These are phyloP conservation scores for Chlorella ohadii DNA, from an alignment of 139 green algal genomes.

Conservation along the genomic window DNA sequence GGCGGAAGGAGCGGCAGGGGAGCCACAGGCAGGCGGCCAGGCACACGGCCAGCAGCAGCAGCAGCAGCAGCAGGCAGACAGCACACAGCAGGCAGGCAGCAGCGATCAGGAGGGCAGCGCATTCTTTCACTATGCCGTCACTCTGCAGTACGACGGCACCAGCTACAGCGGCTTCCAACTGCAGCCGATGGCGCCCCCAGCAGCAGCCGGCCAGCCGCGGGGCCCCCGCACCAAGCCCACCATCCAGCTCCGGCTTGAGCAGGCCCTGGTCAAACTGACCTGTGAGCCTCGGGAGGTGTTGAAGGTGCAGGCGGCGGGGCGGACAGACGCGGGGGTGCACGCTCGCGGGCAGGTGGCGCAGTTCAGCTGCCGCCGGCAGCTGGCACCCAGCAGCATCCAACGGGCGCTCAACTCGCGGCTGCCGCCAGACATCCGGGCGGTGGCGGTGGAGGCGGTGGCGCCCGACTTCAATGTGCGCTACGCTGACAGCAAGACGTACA, in stretches of 20 bases:
- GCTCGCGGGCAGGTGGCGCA: constrained; percentile 73
- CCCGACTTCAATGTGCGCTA: constrained; percentile 77
- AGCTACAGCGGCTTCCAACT: constrained; percentile 61
- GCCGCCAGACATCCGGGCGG: constrained; percentile 63
- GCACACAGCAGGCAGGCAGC: neutral
- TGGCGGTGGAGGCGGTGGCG: constrained; percentile 46
- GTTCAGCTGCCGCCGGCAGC: constrained; percentile 50
- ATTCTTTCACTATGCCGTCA: constrained; percentile 26
- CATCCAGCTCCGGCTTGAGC: constrained; percentile 67
- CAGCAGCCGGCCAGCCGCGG: neutral
- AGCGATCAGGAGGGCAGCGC: no score
- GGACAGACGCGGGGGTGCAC: constrained; percentile 88
- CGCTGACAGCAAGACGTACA: constrained; percentile 65
- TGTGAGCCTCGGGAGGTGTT: constrained; percentile 49
- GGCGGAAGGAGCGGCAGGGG: no score
- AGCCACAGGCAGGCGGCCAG: neutral
- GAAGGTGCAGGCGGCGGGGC: constrained; percentile 67
- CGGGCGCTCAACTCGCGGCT: constrained; percentile 65
- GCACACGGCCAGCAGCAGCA: neutral
- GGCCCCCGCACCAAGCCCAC: constrained; percentile 7
- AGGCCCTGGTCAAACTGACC: constrained; percentile 52
- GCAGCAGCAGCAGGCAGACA: neutral
- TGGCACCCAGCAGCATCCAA: constrained; percentile 35
- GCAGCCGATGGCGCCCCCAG: constrained; percentile 31
- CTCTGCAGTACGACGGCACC: constrained; percentile 60